Base-by-base conservation (phyloP, 2,329 filamentous ascomycete genomes). In the Hypoxylon sp. region DNA sequence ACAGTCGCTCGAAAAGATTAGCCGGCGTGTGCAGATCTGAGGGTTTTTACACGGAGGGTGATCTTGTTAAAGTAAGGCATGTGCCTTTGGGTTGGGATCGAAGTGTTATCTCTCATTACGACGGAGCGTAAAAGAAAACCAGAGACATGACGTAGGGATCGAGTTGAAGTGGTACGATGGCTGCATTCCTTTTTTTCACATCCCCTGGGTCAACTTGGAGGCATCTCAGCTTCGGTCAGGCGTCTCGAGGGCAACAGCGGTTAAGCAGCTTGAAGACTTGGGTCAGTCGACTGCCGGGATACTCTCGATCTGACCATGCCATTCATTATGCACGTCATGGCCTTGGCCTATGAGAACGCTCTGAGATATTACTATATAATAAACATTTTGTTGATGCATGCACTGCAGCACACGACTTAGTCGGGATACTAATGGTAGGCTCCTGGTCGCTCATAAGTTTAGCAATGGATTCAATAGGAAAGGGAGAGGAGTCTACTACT, bases 291-390 rank as follows among this genome's bases (percentile, higher is more conserved):
- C 53, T 49, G 44, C 53, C 56, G 56, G 56, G 56, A 59, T 57
- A 48, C 49, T 45, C 49, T 53, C 52, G 49, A 59, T 57, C 53
- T 53, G 42, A 51, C 49, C 45, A 59, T 48, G 37, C 21, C n/a
- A n/a, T n/a, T 41, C 40, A 38, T 43, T 40, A n/a, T 59, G 56
- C 56, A 59, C 56, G 56, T 59, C 56, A 59, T 54, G 34, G 31
- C 30, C 37, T 51, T 31, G 37, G 37, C 56, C 56, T 57, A 59
- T 59, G 8, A 34, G 12, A 48, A 31, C 21, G 31, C 19, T 12
- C 21, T 31, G 31, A 34, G 30, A 55, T 46, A 58, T 57, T 57
- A 46, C 49, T 43, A 54, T 46, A 51, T 25, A 59, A 30, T 46
- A 52, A 40, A 46, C 30, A 48, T 25, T 25, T 15, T 43, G 17